A percentile compares a stretch with the other conserved stretches of the same genome.
phyloP scores from a whole-genome alignment of 371 early-diverging fungal genomes.

The Circinella minor region DNA sequence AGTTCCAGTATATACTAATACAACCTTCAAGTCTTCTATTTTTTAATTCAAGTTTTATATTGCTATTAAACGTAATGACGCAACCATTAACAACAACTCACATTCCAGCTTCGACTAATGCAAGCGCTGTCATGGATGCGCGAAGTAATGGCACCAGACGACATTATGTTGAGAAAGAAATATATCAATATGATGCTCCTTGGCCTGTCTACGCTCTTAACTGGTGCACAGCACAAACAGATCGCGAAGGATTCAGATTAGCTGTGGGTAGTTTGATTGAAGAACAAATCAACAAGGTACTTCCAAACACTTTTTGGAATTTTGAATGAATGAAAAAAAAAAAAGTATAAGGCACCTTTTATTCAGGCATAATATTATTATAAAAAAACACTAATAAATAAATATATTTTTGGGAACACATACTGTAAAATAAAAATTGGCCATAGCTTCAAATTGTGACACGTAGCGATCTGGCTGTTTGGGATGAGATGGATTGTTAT shows the following conservation, averaged over 20 bases:
- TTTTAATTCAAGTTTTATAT: background rate
- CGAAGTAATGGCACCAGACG: constrained; percentile 8
- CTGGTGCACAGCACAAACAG: constrained; percentile 78
- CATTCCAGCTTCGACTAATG: background rate
- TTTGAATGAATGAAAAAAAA: background rate
- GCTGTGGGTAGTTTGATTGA: constrained; percentile 87
- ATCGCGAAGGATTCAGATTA: constrained; percentile 71
- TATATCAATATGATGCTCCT: constrained; percentile 83
- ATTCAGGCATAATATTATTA: no score
- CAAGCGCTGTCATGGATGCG: constrained; percentile 8
- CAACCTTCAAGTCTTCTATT: background rate
- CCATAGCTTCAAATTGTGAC: constrained; percentile 67
- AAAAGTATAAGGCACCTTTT: no score
- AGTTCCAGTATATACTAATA: no score
- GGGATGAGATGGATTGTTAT: constrained; percentile 26
- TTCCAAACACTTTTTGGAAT: background rate
- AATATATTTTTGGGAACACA: no score
- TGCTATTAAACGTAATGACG: background rate
- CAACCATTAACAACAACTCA: constrained; percentile 7
- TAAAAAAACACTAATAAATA: no score
- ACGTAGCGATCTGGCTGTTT: constrained; percentile 52
- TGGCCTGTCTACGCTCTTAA: constrained; percentile 88
- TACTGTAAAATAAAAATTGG: background rate
- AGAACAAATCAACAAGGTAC: constrained; percentile 81
- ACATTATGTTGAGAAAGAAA: constrained; percentile 59